Evolutionary conservation across 1,284 basidiomycete species (phyloP).

Genomic region (Sporisorium scitamineum): DNA sequence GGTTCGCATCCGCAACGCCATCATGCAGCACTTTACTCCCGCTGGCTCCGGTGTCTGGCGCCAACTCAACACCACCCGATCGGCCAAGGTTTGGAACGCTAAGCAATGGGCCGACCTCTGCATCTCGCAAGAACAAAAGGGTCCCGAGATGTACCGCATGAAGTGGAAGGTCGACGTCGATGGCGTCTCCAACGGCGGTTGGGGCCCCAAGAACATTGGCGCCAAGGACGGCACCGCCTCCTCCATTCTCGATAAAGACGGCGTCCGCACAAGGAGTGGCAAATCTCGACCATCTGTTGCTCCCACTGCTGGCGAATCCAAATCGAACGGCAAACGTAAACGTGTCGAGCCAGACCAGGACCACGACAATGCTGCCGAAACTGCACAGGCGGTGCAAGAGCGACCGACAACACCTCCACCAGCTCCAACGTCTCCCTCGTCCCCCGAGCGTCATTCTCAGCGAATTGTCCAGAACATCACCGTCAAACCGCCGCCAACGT

Average conservation of each 20-base stretch:
- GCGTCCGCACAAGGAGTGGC: conserved; percentile 61
- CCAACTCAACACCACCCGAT: conserved; percentile 66
- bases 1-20: conserved; percentile 66
- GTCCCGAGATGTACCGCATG: conserved; percentile 65
- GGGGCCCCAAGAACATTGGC: conserved; percentile 48
- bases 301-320: conserved; percentile 1
- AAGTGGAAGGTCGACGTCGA: conserved; percentile 61
- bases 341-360: conserved; percentile 13
- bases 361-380: conserved; percentile 17
- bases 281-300: conserved; percentile 24
- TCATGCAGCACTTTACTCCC: conserved; percentile 63
- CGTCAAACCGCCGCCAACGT: conserved; percentile 10
- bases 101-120: conserved; percentile 67
- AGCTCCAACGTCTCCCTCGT: conserved; percentile 18
- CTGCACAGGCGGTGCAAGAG: conserved; percentile 7
- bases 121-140: conserved; percentile 49
- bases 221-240: conserved; percentile 27
- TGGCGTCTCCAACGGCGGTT: conserved; percentile 48
- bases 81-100: conserved; percentile 62
- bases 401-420: conserved; percentile 13
- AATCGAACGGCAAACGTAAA: conserved; percentile 28
- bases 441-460: conserved; percentile 26
- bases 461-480: conserved; percentile 12
- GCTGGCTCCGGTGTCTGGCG: conserved; percentile 66
- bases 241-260: conserved; percentile 52